Evolutionary conservation across 768 basidiomycete species (phyloP), one percentile per base, ranked within the genome.

Genomic region (Pisolithus sp.): DNA sequence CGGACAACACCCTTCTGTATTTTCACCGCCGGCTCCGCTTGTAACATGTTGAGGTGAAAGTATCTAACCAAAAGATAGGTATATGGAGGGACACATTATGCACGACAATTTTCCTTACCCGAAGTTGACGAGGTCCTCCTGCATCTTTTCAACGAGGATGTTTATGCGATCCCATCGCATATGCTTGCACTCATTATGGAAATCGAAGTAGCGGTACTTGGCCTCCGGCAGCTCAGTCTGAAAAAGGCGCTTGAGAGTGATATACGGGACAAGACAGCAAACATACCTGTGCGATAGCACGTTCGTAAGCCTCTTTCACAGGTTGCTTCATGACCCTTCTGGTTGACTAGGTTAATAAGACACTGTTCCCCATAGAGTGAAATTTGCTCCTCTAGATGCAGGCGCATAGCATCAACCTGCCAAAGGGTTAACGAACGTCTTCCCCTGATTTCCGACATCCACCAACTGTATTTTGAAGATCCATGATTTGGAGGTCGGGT

Each of bases 401-500:
- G 72, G 36, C 76, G 75, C 69, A 90, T 79, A 2, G 82, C 88
- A 53, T 82, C 74, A 42, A 79, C 75, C 93, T 95, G 62, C 3
- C 21, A 42, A 17, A 39, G 24, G 17, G 13, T 23, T 60, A 36
- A 60, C 50, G 8, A 28, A 36, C 21, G 31, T n/a, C 24, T 49
- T 17, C 24, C 48, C 12, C 5, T 38, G 36, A 44, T 36, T 49
- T 44, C 12, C 47, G 38, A 20, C n/a, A 49, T 7, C 12, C 31
- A 70, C 82, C 58, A 59, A 93, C 94, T 24, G 93, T 89, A 54
- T 91, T 83, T 48, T 83, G 81, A 38, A 89, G 68, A 48, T 97
- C 93, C 95, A 99, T 98, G 51, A 98, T 78, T 68, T 93, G 91
- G 52, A 99, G 70, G 70, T 98, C 96, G 8, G 96, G 96, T 62